Percentiles rank a stretch among this genome's conserved stretches.
phyloP scores from a whole-genome alignment of 192 early-diverging fungal species.

The Phlyctochytrium planicorne region DNA sequence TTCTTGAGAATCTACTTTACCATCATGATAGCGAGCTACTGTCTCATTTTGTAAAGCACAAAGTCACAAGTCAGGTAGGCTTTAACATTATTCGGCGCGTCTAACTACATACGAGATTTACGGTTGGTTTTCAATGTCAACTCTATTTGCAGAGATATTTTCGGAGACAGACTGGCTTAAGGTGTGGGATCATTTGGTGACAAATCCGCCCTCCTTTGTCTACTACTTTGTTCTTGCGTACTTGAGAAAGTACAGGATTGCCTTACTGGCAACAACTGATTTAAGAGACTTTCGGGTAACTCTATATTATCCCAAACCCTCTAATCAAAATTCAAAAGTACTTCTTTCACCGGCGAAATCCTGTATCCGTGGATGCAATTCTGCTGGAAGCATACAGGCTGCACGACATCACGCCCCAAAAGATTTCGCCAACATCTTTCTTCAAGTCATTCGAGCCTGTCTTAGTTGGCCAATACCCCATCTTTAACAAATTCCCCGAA shows the following conservation, averaged over 20 bases:
- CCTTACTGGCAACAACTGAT: conserved; percentile 34
- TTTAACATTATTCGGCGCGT: no score
- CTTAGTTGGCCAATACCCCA: conserved; percentile 44
- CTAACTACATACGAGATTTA: conserved; percentile 43
- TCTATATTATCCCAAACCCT: background rate
- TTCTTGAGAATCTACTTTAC: conserved; percentile 49
- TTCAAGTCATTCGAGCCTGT: conserved; percentile 42
- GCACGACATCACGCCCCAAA: conserved; percentile 30
- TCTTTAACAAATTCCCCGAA: conserved; percentile 52
- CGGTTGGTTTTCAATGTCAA: conserved; percentile 49
- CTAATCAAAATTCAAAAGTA: conserved; percentile 19
- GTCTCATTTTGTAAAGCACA: conserved; percentile 42
- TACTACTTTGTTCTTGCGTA: conserved; percentile 53
- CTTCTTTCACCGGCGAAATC: conserved; percentile 43
- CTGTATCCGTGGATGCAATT: conserved; percentile 24
- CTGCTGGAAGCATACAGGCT: conserved; percentile 35
- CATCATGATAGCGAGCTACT: conserved; percentile 52
- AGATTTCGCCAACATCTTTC: conserved; percentile 29
- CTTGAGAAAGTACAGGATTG: conserved; percentile 28
- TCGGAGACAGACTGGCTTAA: conserved; percentile 48
- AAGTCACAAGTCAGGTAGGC: conserved; percentile 54
- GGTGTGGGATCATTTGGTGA: conserved; percentile 59
- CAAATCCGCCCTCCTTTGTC: conserved; percentile 44
- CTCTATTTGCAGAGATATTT: conserved; percentile 50
- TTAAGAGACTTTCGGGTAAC: conserved; percentile 45